These are phyloP conservation scores for Chaetomiaceae sp. DNA, from an alignment of 2,329 filamentous ascomycete species.

Conservation along the genomic window DNA sequence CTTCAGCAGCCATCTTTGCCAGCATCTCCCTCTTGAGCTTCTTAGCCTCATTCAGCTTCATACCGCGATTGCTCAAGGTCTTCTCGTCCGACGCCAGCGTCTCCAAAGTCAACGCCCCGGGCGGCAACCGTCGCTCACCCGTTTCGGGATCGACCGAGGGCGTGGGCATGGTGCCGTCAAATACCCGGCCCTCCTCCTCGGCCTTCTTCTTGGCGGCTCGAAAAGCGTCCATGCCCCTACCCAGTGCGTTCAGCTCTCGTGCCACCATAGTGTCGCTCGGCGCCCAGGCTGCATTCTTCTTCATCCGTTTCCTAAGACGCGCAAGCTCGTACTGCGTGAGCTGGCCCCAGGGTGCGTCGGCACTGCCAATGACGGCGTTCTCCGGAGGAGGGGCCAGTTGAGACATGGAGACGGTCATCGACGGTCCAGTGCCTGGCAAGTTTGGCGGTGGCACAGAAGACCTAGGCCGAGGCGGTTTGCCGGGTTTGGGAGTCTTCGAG, in stretches of 20 bases:
- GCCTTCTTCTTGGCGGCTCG: conserved; percentile 59
- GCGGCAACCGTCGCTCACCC: conserved; percentile 50
- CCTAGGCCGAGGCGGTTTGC: conserved; percentile 42
- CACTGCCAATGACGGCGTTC: conserved; percentile 54
- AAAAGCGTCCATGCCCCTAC: conserved; percentile 61
- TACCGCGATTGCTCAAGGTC: conserved; percentile 64
- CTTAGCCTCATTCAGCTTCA: conserved; percentile 75
- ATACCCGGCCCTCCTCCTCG: conserved; percentile 59
- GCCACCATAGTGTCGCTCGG: conserved; percentile 84
- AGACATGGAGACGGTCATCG: conserved; percentile 38
- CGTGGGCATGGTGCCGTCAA: conserved; percentile 45
- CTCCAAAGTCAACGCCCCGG: conserved; percentile 57
- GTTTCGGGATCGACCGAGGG: conserved; percentile 46
- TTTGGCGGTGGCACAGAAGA: conserved; percentile 23
- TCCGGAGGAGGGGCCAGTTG: conserved; percentile 55
- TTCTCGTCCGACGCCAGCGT: conserved; percentile 56
- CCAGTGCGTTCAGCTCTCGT: conserved; percentile 67
- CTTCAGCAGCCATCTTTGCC: conserved; percentile 57
- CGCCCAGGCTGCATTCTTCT: conserved; percentile 84
- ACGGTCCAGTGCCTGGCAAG: conserved; percentile 25
- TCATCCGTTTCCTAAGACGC: conserved; percentile 76
- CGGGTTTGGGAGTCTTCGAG: conserved; percentile 27
- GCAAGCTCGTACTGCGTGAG: conserved; percentile 62
- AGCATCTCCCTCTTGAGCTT: conserved; percentile 65
- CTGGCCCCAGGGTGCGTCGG: conserved; percentile 61